Percentiles rank a stretch among this genome's conserved stretches.
phyloP scores from a whole-genome alignment of 768 basidiomycete species.

The Podaxis mareebaensis region DNA sequence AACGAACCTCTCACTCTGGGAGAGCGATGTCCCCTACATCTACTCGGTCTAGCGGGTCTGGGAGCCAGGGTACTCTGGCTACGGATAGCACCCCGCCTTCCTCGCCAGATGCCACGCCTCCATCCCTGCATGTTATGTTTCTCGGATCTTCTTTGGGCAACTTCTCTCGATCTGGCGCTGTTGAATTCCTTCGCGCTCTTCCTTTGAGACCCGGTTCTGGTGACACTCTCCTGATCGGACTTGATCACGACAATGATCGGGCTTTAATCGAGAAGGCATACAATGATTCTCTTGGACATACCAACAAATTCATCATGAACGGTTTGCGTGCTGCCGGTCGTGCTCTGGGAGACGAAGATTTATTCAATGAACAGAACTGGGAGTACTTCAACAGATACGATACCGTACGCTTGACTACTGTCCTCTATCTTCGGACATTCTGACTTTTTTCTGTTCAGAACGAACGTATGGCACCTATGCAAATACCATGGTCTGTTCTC shows the following conservation, averaged over 20 bases:
- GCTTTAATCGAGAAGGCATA: constrained; percentile 82
- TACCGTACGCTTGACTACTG: constrained; percentile 32
- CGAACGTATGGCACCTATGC: constrained; percentile 26
- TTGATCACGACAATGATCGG: constrained; percentile 80
- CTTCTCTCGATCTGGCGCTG: constrained; percentile 71
- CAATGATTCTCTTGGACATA: constrained; percentile 76
- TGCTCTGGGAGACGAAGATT: constrained; percentile 61
- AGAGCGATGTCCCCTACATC: constrained; percentile 36
- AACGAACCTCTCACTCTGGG: not conserved
- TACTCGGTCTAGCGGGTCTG: constrained; percentile 23
- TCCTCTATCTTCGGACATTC: not conserved
- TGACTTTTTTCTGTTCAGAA: constrained; percentile 20
- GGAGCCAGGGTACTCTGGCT: constrained; percentile 17
- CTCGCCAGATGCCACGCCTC: constrained; percentile 47
- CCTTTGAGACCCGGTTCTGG: constrained; percentile 73
- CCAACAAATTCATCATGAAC: constrained; percentile 82
- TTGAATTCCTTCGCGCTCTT: constrained; percentile 72
- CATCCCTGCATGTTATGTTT: constrained; percentile 80
- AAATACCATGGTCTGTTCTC: constrained; percentile 3
- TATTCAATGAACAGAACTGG: constrained; percentile 74
- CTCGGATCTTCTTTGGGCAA: constrained; percentile 93
- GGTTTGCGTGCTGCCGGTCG: constrained; percentile 71
- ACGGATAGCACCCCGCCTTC: constrained; percentile 35
- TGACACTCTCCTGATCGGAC: constrained; percentile 87
- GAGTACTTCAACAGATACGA: constrained; percentile 66